Percentiles rank a stretch among this genome's conserved stretches.
These are phyloP conservation scores for Cnidoscolus chayamansa DNA, from an alignment of 441 rosid genomes.

Conservation along the genomic window DNA sequence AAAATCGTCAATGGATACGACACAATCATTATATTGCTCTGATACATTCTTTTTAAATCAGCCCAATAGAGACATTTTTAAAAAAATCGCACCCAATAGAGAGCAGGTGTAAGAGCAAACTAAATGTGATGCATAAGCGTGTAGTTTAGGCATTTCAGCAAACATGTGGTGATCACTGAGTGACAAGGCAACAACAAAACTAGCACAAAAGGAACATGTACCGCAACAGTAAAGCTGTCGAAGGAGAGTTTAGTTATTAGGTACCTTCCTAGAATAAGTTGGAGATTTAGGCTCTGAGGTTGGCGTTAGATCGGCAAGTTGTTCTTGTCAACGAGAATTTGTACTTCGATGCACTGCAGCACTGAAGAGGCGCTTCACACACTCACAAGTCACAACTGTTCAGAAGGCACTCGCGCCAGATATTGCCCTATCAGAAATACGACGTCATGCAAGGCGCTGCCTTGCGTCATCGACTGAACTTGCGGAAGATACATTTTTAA, in stretches of 20 bases:
- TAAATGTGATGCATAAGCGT: not conserved
- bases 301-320: not conserved
- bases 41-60: no score
- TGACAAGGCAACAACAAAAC: not conserved
- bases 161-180: slow-evolving; percentile 22
- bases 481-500: no score
- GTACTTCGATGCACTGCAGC: no score
- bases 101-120: not conserved
- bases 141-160: slow-evolving; percentile 36
- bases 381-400: no score
- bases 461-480: no score
- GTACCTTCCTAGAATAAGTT: not conserved
- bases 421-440: not conserved
- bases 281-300: not conserved
- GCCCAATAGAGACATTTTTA: not conserved
- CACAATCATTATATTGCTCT: no score
- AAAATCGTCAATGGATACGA: no score
- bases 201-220: not conserved
- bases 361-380: no score
- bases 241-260: not conserved
- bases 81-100: not conserved
- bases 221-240: not conserved
- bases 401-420: not conserved
- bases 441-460: not conserved
- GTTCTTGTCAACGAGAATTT: not conserved